Evolutionary conservation across 768 basidiomycete species (phyloP), one percentile per base, ranked within the genome.

Genomic region (Collybia sordida): DNA sequence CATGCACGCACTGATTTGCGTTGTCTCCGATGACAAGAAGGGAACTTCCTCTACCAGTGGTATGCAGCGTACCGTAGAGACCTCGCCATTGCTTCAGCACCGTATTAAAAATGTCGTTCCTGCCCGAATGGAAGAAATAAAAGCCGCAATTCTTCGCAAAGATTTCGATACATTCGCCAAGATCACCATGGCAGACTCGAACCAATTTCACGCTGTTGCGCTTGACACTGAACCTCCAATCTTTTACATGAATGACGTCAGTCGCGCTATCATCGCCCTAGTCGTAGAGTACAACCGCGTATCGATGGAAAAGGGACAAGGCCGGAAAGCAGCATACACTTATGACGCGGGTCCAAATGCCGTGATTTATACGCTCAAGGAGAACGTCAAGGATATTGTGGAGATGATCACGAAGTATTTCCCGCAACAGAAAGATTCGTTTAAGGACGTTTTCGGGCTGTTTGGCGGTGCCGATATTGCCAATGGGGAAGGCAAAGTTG

Each of bases 171-270:
- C 81, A 0, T 99, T 99, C 57, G 97, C 94, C 0, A 71, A 73
- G 52, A 82, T 98, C 66, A 99, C 97, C 18, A 99, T 98, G 93
- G 83, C 81, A 42, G 97, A 99, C 67, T 96, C 93, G 45, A 99
- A 99, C 73, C 89, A 93, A 73, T 99, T 99, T 83, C 97, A 99
- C 64, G 94, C 97, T 22, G 93, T 98, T 57, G 90, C 90, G 43
- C 86, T 98, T 56, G 97, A 99, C 71, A 98, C 97, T 0, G 83
- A 88, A 37, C 97, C 97, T 1, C 97, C 97, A 37, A 98, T 98
- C 70, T 98, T 99, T 69, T 99, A 99, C 77, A 86, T 99, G 84
- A 98, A 98, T 74, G 97, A 99, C 70, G 92, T 96, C 59, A 89
- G 86, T 49, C 80, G 90, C n/a, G 69, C 91, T n/a, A 92, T 99